Percentiles rank a stretch among this genome's conserved stretches.
Conservation (phyloP, 176 grass and related monocot species). For the Saccharum officinarum region DNA sequence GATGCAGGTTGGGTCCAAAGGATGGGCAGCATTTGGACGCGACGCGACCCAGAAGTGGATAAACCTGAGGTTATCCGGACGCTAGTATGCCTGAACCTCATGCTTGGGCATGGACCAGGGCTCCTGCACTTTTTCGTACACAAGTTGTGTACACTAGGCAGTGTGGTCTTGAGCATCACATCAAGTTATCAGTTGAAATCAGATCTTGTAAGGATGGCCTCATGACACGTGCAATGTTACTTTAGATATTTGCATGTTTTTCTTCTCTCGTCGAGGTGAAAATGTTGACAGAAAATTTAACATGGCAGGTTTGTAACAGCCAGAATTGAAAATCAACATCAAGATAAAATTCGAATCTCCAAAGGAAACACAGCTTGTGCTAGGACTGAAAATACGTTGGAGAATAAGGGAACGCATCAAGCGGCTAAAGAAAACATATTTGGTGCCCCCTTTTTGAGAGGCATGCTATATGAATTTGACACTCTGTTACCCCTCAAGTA, state of each 20-base stretch:
- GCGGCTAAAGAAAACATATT: not conserved
- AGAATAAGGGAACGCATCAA: not conserved
- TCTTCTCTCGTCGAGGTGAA: not conserved
- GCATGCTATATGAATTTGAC: not conserved
- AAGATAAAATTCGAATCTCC: not conserved
- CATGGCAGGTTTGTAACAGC: not conserved
- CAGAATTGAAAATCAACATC: not conserved
- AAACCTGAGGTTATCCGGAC: constrained; percentile 25
- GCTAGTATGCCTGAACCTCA: constrained; percentile 19
- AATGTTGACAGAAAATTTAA: not conserved
- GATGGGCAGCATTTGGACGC: constrained; percentile 15
- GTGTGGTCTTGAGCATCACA: not conserved
- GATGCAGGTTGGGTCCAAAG: constrained; percentile 1
- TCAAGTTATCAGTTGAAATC: not conserved
- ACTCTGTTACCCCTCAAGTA: not conserved
- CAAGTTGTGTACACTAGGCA: not conserved
- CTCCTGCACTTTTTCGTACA: constrained; percentile 37
- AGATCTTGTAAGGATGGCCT: constrained; percentile 11
- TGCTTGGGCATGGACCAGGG: constrained; percentile 41
- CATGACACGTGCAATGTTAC: not conserved
- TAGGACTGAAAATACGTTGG: not conserved
- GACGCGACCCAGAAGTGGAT: not conserved
- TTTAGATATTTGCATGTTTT: not conserved
- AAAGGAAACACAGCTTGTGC: not conserved
- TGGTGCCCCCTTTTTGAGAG: not conserved